Evolutionary conservation across 768 basidiomycete genomes (phyloP).

Genomic region (Rhodosporidiobolus odoratus): DNA sequence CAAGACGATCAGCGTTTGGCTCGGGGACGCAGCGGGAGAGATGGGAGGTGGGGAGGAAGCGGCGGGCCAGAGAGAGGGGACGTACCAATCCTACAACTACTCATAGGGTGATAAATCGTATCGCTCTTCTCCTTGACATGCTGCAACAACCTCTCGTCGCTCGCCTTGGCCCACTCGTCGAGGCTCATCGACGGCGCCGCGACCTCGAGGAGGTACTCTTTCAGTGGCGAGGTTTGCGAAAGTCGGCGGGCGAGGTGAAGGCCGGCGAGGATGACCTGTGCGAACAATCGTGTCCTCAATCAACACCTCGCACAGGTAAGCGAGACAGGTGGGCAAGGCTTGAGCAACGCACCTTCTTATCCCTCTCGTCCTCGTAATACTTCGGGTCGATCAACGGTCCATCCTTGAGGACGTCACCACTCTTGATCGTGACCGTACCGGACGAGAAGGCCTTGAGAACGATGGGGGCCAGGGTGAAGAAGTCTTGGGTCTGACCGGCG

Average conservation of each 20-base stretch:
- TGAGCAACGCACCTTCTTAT: constrained; percentile 23
- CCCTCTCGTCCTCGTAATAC: constrained; percentile 23
- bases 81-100: constrained; percentile 25
- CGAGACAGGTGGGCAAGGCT: background rate
- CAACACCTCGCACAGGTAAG: background rate
- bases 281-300: too few relatives aligned
- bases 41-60: background rate
- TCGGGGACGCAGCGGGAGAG: background rate
- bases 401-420: constrained; percentile 21
- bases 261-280: constrained; percentile 37
- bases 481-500: constrained; percentile 7
- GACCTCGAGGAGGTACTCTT: constrained; percentile 10
- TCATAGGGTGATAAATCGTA: constrained; percentile 37
- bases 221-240: constrained; percentile 21
- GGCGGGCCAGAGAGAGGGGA: background rate
- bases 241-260: constrained; percentile 26
- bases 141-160: constrained; percentile 21
- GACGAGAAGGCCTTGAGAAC: constrained; percentile 21
- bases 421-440: constrained; percentile 25
- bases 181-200: background rate
- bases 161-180: constrained; percentile 1
- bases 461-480: constrained; percentile 14
- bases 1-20: background rate
- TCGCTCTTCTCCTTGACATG: constrained; percentile 19
- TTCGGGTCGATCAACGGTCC: constrained; percentile 33